phyloP scores from a whole-genome alignment of 345 rosid species.

The Populus ilicifolia region DNA sequence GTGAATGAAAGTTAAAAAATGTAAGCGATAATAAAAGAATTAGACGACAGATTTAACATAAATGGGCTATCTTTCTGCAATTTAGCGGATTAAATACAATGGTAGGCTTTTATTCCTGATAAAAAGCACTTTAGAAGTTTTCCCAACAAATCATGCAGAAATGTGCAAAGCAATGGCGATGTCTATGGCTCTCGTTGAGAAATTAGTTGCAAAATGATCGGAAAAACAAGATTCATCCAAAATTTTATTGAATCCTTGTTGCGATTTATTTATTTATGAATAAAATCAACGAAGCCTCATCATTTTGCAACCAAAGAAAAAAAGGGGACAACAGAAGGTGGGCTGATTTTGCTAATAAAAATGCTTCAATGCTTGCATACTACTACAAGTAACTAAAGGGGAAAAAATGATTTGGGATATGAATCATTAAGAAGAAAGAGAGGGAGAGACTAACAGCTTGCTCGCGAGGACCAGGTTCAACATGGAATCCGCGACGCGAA shows the following conservation, averaged over 20 bases:
- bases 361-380: background rate
- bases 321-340: no score
- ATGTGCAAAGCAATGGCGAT: background rate
- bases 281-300: no score
- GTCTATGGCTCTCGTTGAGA: background rate
- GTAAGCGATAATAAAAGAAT: no score
- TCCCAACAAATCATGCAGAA: background rate
- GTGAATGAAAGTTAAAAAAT: no score
- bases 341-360: background rate
- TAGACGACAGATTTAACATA: no score
- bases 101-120: background rate
- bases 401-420: background rate
- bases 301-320: no score
- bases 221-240: background rate
- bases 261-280: background rate
- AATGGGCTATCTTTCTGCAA: background rate
- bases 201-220: background rate
- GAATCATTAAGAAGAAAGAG: background rate
- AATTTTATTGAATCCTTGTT: background rate
- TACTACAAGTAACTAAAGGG: no score
- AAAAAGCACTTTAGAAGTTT: background rate
- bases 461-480: constrained; percentile 81
- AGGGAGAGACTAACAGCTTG: constrained; percentile 60
- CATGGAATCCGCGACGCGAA: constrained; percentile 66
- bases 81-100: no score